phyloP scores from a whole-genome alignment of 1,139 yeast genomes.

The Pichia sp. region DNA sequence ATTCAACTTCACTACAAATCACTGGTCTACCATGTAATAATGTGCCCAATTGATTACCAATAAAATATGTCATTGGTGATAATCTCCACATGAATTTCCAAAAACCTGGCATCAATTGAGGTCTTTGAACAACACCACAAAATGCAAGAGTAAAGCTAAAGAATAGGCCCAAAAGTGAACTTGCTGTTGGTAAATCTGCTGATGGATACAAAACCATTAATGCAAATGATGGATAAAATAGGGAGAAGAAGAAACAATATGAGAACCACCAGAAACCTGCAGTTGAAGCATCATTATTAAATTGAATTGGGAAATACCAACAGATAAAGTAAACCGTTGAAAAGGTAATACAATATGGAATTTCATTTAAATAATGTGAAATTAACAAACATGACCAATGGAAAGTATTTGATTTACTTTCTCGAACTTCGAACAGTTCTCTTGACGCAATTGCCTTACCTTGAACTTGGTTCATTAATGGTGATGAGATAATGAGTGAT shows the following conservation, averaged over 20 bases:
- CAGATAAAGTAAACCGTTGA: constrained; percentile 46
- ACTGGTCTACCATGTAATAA: constrained; percentile 50
- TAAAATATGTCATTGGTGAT: constrained; percentile 60
- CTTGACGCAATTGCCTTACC: constrained; percentile 48
- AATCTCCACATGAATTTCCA: constrained; percentile 64
- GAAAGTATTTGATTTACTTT: constrained; percentile 55
- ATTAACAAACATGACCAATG: constrained; percentile 55
- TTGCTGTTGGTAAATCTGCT: constrained; percentile 55
- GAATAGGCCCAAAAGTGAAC: constrained; percentile 45
- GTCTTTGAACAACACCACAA: constrained; percentile 59
- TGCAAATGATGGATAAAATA: constrained; percentile 47
- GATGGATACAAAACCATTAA: constrained; percentile 45
- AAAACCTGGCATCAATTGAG: constrained; percentile 51
- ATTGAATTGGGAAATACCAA: constrained; percentile 51
- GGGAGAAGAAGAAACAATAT: constrained; percentile 45
- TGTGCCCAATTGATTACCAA: constrained; percentile 46
- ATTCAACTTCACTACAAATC: constrained; percentile 45
- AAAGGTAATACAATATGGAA: constrained; percentile 48
- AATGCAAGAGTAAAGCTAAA: constrained; percentile 48
- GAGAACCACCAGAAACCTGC: constrained; percentile 49
- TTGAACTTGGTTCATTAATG: constrained; percentile 50
- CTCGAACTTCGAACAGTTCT: constrained; percentile 55
- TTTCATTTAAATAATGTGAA: constrained; percentile 44
- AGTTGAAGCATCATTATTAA: constrained; percentile 35
- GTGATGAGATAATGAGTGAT: constrained; percentile 41